Evolutionary conservation across 495 filamentous ascomycete species (phyloP).

Genomic region (Collariella sp.): DNA sequence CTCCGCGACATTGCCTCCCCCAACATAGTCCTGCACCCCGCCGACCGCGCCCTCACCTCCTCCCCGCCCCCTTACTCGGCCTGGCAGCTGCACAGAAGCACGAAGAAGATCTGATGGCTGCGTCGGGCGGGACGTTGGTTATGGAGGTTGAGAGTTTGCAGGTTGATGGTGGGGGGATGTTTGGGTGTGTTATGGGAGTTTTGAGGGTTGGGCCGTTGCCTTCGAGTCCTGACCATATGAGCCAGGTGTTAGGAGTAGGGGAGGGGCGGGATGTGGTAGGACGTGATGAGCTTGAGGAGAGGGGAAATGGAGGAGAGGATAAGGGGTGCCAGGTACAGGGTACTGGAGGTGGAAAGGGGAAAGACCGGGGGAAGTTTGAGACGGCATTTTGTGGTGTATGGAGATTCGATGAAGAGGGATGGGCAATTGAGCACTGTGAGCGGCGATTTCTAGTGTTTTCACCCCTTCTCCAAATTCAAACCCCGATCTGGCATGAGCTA

Average conservation of each 20-base stretch:
- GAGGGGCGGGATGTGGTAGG: background rate
- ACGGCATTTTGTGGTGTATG: conserved; percentile 25
- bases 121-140: conserved; percentile 14
- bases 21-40: conserved; percentile 19
- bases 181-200: conserved; percentile 20
- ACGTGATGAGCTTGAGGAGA: background rate
- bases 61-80: conserved; percentile 9
- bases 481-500: too few relatives aligned
- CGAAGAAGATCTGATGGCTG: conserved; percentile 18
- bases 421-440: conserved; percentile 24
- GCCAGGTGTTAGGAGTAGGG: background rate
- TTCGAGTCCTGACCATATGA: background rate
- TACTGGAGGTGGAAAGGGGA: too few relatives aligned
- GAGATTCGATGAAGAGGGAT: conserved; percentile 14
- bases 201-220: background rate
- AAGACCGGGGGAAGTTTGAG: background rate
- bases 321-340: background rate
- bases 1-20: conserved; percentile 13
- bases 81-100: conserved; percentile 18
- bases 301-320: background rate
- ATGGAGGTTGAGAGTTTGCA: conserved; percentile 22
- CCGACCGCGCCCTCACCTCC: conserved; percentile 7
- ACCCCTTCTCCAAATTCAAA: too few relatives aligned
- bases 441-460: too few relatives aligned
- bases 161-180: conserved; percentile 1